Evolutionary conservation across 805 yeast genomes (phyloP).

Genomic region (Suhomyces vadensis): DNA sequence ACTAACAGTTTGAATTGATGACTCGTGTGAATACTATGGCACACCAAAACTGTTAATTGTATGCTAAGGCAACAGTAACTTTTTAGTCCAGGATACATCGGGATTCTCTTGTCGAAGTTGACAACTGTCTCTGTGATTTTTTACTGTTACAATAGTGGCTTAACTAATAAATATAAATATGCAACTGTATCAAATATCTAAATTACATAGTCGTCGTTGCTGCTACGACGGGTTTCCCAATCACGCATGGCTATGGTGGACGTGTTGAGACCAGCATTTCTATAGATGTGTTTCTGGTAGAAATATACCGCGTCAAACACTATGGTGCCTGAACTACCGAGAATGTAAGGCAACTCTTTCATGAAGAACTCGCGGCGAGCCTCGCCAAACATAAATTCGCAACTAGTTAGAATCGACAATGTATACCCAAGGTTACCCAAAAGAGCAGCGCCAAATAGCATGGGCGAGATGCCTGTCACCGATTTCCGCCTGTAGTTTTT

Average conservation of each 20-base stretch:
- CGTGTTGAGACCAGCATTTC: conserved; percentile 3
- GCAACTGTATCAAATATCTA: too few species aligned
- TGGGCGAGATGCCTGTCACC: conserved; percentile 82
- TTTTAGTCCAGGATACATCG: too few species aligned
- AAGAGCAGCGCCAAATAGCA: conserved; percentile 76
- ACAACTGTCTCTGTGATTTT: too few species aligned
- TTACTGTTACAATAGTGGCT: too few species aligned
- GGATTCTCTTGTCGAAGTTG: too few species aligned
- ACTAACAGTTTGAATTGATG: too few species aligned
- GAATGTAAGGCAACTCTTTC: conserved; percentile 76
- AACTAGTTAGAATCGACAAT: conserved; percentile 66
- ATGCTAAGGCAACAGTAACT: too few species aligned
- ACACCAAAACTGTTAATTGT: too few species aligned
- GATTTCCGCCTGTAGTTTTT: conserved; percentile 79
- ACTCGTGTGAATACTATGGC: too few species aligned
- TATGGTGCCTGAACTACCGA: conserved; percentile 87
- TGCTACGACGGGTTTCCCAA: conserved; percentile 5
- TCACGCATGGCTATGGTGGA: conserved; percentile 5
- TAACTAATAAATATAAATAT: too few species aligned
- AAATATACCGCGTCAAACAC: conserved; percentile 71
- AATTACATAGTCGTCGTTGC: too few species aligned
- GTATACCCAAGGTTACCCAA: conserved; percentile 78
- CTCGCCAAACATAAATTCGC: conserved; percentile 43
- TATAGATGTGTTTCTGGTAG: conserved; percentile 52
- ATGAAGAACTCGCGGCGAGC: conserved; percentile 49